A percentile compares a stretch with the other conserved stretches of the same genome.
Conservation (phyloP, 805 yeast species). For the Blastobotrys peoriensis region DNA sequence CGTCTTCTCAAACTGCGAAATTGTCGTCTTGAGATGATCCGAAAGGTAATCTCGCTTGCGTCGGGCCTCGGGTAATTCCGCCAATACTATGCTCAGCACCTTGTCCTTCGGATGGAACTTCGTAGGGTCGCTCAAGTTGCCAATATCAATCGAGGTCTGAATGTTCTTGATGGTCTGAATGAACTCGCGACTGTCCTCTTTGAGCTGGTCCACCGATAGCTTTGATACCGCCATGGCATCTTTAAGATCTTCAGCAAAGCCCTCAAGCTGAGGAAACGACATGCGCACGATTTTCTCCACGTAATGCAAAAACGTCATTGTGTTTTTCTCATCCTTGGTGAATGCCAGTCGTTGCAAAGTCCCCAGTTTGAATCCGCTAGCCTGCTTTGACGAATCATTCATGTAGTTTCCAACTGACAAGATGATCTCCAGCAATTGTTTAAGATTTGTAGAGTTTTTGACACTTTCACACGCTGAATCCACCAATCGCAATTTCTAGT, state of each 20-base stretch:
- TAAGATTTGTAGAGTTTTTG: conserved; percentile 58
- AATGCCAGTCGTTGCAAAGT: conserved; percentile 87
- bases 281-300: conserved; percentile 84
- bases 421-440: conserved; percentile 73
- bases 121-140: conserved; percentile 75
- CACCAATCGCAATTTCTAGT: conserved; percentile 54
- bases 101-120: conserved; percentile 80
- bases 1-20: conserved; percentile 59
- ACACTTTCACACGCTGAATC: conserved; percentile 71
- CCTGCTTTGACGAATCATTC: conserved; percentile 91
- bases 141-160: conserved; percentile 66
- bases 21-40: conserved; percentile 56
- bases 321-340: conserved; percentile 81
- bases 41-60: conserved; percentile 59
- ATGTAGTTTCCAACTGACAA: conserved; percentile 91
- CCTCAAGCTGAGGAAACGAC: conserved; percentile 71
- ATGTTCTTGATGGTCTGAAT: conserved; percentile 60
- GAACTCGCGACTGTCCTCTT: conserved; percentile 63
- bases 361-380: conserved; percentile 83
- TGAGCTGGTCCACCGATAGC: conserved; percentile 75
- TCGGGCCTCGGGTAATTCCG: conserved; percentile 70
- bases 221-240: conserved; percentile 58
- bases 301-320: conserved; percentile 85
- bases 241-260: conserved; percentile 67
- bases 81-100: conserved; percentile 53